Evolutionary conservation across 176 grass and related monocot genomes (phyloP).

Genomic region (Rhynchospora pubera): DNA sequence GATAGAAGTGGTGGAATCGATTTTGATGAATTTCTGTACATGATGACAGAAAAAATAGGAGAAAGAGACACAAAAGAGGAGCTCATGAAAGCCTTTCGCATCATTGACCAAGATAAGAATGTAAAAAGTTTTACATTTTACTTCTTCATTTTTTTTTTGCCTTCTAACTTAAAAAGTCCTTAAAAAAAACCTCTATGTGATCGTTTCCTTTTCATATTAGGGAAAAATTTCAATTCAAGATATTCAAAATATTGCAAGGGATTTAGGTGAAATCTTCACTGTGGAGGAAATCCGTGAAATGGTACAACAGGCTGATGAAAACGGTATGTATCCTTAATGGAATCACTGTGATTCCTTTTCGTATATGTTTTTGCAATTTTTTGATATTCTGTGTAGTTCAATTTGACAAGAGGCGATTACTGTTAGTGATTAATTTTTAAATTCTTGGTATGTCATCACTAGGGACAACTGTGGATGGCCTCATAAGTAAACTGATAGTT

Average conservation of each 20-base stretch:
- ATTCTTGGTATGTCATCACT: not conserved
- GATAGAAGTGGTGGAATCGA: slow-evolving; percentile 73
- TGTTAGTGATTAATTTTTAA: not conserved
- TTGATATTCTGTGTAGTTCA: not conserved
- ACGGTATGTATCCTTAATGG: slow-evolving; percentile 32
- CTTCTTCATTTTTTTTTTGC: not conserved
- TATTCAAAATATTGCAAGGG: slow-evolving; percentile 67
- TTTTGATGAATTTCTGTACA: slow-evolving; percentile 76
- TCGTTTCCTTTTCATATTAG: slow-evolving; percentile 17
- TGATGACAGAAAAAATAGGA: slow-evolving; percentile 82
- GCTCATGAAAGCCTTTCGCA: slow-evolving; percentile 59
- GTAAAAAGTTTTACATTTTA: slow-evolving; percentile 21
- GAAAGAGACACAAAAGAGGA: slow-evolving; percentile 64
- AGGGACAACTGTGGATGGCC: not conserved
- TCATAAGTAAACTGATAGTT: not conserved
- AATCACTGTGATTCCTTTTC: not conserved
- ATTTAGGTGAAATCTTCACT: slow-evolving; percentile 64
- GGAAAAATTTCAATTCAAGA: slow-evolving; percentile 71
- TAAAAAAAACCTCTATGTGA: not conserved
- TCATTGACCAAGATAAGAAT: slow-evolving; percentile 72
- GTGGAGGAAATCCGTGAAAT: slow-evolving; percentile 74
- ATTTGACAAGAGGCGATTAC: not conserved
- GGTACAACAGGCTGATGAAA: slow-evolving; percentile 50
- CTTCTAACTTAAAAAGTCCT: not conserved
- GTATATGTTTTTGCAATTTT: not conserved